Conservation (phyloP, 2,329 filamentous ascomycete species). For the Fonsecaea nubica region DNA sequence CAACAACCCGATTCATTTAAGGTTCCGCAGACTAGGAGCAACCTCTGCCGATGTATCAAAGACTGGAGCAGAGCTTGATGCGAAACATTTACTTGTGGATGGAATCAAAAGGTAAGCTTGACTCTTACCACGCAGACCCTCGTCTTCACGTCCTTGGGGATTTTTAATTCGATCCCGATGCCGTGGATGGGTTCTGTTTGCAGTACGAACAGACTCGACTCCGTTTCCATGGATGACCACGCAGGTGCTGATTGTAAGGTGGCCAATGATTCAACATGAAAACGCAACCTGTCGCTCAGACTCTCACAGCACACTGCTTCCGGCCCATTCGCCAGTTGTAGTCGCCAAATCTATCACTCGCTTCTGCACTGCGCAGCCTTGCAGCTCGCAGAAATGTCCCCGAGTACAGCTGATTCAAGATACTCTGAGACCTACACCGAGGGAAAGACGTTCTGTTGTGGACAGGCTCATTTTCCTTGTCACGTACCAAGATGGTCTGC, state of each 20-base stretch:
- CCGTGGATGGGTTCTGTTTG: slow-evolving; percentile 29
- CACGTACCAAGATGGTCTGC: slow-evolving; percentile 11
- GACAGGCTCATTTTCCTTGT: slow-evolving; percentile 25
- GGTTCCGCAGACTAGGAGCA: slow-evolving; percentile 27
- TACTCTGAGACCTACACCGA: slow-evolving; percentile 15
- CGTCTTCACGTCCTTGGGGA: slow-evolving; percentile 1
- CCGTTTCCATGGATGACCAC: slow-evolving; percentile 5
- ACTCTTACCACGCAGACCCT: slow-evolving; percentile 7
- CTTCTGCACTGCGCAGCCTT: slow-evolving; percentile 19
- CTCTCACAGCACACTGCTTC: slow-evolving; percentile 15
- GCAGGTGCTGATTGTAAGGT: slow-evolving; percentile 27
- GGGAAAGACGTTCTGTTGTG: slow-evolving; percentile 3
- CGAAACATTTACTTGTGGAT: background rate
- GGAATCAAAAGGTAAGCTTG: slow-evolving; percentile 10
- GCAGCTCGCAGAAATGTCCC: slow-evolving; percentile 15
- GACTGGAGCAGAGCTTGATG: background rate
- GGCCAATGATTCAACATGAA: slow-evolving; percentile 31
- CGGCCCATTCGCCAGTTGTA: slow-evolving; percentile 19
- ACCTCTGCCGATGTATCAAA: slow-evolving; percentile 15
- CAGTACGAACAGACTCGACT: slow-evolving; percentile 29
- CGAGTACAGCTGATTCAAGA: slow-evolving; percentile 14
- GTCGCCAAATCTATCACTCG: slow-evolving; percentile 11
- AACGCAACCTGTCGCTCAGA: slow-evolving; percentile 29
- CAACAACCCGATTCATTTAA: slow-evolving; percentile 21
- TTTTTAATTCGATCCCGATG: slow-evolving; percentile 23